phyloP scores from a whole-genome alignment of 1,139 yeast genomes.

The Pichia sp. region DNA sequence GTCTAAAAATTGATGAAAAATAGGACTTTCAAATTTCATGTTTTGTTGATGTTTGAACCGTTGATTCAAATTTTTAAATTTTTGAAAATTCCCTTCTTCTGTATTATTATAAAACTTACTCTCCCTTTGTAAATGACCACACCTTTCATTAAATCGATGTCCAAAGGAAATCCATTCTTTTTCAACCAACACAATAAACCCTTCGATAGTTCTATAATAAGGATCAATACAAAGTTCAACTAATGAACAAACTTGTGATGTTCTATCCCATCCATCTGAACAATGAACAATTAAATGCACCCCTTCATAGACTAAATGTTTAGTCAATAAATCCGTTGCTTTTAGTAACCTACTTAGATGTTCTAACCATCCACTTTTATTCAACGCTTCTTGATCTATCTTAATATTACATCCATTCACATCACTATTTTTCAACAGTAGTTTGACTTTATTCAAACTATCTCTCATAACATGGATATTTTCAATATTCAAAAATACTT shows the following conservation, averaged over 20 bases:
- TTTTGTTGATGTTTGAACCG: slow-evolving; percentile 36
- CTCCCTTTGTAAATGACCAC: slow-evolving; percentile 58
- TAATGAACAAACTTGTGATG: slow-evolving; percentile 81
- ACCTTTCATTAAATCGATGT: slow-evolving; percentile 78
- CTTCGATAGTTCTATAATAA: slow-evolving; percentile 76
- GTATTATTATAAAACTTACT: slow-evolving; percentile 32
- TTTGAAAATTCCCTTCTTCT: slow-evolving; percentile 24
- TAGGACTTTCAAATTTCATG: slow-evolving; percentile 67
- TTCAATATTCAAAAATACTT: slow-evolving; percentile 84
- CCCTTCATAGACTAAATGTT: slow-evolving; percentile 73
- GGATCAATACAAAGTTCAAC: slow-evolving; percentile 90
- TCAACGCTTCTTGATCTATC: slow-evolving; percentile 40
- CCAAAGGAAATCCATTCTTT: slow-evolving; percentile 97
- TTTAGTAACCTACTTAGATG: slow-evolving; percentile 63
- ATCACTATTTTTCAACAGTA: slow-evolving; percentile 66
- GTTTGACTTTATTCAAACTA: slow-evolving; percentile 58
- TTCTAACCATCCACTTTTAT: slow-evolving; percentile 75
- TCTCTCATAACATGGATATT: slow-evolving; percentile 95
- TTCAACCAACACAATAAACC: slow-evolving; percentile 79
- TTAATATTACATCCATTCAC: slow-evolving; percentile 30
- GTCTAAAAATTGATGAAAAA: slow-evolving; percentile 90
- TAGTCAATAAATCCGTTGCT: slow-evolving; percentile 72
- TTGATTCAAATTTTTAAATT: slow-evolving; percentile 34
- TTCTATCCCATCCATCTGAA: slow-evolving; percentile 98
- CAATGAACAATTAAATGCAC: slow-evolving; percentile 87